phyloP scores from a whole-genome alignment of 495 filamentous ascomycete species.

The Annulohypoxylon stygium region DNA sequence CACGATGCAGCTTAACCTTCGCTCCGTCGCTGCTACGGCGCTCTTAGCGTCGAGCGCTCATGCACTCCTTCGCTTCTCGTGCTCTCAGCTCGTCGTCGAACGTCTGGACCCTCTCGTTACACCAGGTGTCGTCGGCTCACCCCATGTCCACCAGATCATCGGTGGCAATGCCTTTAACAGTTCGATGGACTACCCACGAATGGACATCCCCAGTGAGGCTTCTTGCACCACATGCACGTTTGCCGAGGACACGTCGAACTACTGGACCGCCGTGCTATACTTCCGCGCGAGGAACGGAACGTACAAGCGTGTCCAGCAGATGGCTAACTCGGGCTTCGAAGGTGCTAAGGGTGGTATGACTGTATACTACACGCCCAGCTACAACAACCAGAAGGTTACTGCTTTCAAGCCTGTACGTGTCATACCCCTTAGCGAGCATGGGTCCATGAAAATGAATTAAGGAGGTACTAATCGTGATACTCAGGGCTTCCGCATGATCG shows the following conservation, averaged over 20 bases:
- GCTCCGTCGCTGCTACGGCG: slow-evolving; percentile 54
- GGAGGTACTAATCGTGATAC: slow-evolving; percentile 13
- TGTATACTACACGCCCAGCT: slow-evolving; percentile 50
- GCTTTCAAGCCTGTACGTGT: slow-evolving; percentile 54
- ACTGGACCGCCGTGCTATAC: slow-evolving; percentile 53
- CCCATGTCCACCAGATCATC: slow-evolving; percentile 62
- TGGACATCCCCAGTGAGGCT: slow-evolving; percentile 47
- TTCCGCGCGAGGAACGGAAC: slow-evolving; percentile 55
- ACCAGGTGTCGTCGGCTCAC: slow-evolving; percentile 53
- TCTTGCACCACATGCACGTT: slow-evolving; percentile 55
- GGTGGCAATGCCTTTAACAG: slow-evolving; percentile 55
- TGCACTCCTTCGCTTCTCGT: slow-evolving; percentile 57
- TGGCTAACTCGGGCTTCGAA: slow-evolving; percentile 49
- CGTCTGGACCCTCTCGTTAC: slow-evolving; percentile 56
- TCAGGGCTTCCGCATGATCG: slow-evolving; percentile 60
- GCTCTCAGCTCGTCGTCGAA: slow-evolving; percentile 55
- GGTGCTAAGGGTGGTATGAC: slow-evolving; percentile 50
- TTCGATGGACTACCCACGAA: slow-evolving; percentile 47
- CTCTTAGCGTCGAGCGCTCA: slow-evolving; percentile 58
- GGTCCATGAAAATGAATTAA: neutral
- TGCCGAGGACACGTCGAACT: slow-evolving; percentile 55
- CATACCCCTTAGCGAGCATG: neutral
- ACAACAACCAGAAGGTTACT: slow-evolving; percentile 48
- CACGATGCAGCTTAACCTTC: slow-evolving; percentile 48
- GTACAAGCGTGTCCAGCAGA: slow-evolving; percentile 51